A percentile compares a stretch with the other conserved stretches of the same genome.
Conservation (phyloP, 495 filamentous ascomycete genomes). For the Penicillium mononematosum region DNA sequence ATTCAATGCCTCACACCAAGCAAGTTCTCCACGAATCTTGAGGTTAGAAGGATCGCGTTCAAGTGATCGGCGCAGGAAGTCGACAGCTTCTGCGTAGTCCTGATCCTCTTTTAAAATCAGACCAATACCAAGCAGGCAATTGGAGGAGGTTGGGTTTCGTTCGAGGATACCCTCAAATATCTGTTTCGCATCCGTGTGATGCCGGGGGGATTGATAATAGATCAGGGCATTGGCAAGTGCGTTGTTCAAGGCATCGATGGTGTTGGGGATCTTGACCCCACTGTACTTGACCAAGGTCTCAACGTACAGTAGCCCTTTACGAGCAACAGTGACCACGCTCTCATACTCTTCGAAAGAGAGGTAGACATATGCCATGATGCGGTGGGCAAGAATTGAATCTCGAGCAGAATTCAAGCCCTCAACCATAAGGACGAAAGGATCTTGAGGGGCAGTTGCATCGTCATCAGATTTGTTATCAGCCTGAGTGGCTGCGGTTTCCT, state of each 20-base stretch:
- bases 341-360: conserved; percentile 84
- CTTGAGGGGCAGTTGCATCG: conserved; percentile 60
- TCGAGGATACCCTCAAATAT: conserved; percentile 79
- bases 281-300: conserved; percentile 59
- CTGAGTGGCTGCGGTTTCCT: conserved; percentile 16
- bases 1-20: conserved; percentile 85
- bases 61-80: conserved; percentile 73
- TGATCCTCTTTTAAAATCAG: conserved; percentile 90
- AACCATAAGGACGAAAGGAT: conserved; percentile 74
- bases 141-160: conserved; percentile 67
- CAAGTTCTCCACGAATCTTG: conserved; percentile 75
- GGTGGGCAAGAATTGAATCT: conserved; percentile 76
- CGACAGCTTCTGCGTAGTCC: conserved; percentile 73
- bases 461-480: conserved; percentile 13
- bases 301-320: conserved; percentile 64
- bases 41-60: conserved; percentile 67
- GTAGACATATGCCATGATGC: conserved; percentile 83
- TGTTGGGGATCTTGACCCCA: conserved; percentile 64
- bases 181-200: conserved; percentile 80
- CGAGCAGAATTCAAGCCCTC: conserved; percentile 72
- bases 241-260: conserved; percentile 68
- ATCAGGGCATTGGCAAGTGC: conserved; percentile 80
- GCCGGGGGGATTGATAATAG: conserved; percentile 80
- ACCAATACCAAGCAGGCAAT: conserved; percentile 84
- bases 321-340: conserved; percentile 72